Evolutionary conservation across 2,329 filamentous ascomycete species (phyloP).

Genomic region (Apiospora rasikravindrae): DNA sequence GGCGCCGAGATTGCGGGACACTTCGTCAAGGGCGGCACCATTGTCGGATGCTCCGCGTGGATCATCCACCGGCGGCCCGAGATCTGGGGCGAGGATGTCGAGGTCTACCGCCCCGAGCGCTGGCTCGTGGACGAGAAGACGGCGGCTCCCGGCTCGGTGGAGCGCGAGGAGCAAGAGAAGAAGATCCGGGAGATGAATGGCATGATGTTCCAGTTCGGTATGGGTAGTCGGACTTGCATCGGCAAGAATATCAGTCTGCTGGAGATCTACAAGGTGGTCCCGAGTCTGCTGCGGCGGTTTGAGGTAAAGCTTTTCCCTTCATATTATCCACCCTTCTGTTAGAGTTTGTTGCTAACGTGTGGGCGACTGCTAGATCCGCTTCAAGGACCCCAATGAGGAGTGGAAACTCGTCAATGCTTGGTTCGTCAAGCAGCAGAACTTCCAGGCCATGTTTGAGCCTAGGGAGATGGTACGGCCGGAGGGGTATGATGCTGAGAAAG

Average conservation of each 20-base stretch:
- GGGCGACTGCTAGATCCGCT: constrained; percentile 49
- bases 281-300: constrained; percentile 66
- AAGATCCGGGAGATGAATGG: constrained; percentile 70
- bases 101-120: constrained; percentile 70
- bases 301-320: constrained; percentile 49
- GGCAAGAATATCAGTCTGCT: constrained; percentile 69
- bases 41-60: constrained; percentile 78
- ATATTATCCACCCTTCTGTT: too few species aligned
- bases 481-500: constrained; percentile 8
- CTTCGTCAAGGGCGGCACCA: constrained; percentile 70
- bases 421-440: constrained; percentile 67
- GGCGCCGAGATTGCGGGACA: constrained; percentile 68
- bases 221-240: constrained; percentile 72
- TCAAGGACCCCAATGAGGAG: constrained; percentile 59
- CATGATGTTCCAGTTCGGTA: constrained; percentile 76
- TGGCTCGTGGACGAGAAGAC: constrained; percentile 57
- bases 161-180: constrained; percentile 49
- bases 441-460: constrained; percentile 51
- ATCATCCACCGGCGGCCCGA: constrained; percentile 71
- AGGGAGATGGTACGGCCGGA: constrained; percentile 49
- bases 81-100: constrained; percentile 71
- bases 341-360: background rate
- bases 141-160: constrained; percentile 22
- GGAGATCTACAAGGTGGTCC: constrained; percentile 69
- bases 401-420: constrained; percentile 66